Evolutionary conservation across 805 yeast species (phyloP), one percentile per base, ranked within the genome.

Genomic region (Kockiozyma suomiensis): DNA sequence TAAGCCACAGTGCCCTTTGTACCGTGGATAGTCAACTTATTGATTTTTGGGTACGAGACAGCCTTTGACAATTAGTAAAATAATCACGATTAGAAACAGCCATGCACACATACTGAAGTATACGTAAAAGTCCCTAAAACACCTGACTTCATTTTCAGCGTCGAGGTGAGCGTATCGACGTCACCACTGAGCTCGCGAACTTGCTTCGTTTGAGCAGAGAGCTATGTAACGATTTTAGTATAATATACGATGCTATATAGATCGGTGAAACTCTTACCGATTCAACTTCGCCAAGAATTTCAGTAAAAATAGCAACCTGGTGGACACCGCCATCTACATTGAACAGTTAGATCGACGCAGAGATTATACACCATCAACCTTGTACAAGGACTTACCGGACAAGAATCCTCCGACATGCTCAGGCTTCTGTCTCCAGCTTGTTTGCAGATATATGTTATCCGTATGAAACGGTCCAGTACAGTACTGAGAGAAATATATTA

Each of bases 361-460:
- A 10, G 13, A 33, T 30, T 7, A 1, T 19, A 33, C n/a, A 13
- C n/a, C n/a, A n/a, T 33, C 12, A n/a, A 33, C 38, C 38, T 4
- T 13, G 33, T 10, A 15, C 7, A 28, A 5, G 15, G 21, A 45
- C 57, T 35, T 15, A 54, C 58, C 58, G 59, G 93, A 86, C 69
- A 93, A 78, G 75, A 79, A 92, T 0, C 97, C 97, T 56, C 98
- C 98, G 66, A 91, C 82, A 72, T 93, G 97, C 74, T 90, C 86
- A 33, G 98, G 97, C 50, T 85, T 79, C 72, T 82, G 83, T 80
- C 97, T 86, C 98, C 98, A 93, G 15, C 85, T 56, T 1, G 97
- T 92, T 49, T 73, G 72, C 64, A 78, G 75, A 72, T 82, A 83
- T 69, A 79, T 79, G 72, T 77, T 76, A 59, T 72, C 66, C n/a